Evolutionary conservation across 2,329 filamentous ascomycete species (phyloP).

Genomic region (Nigrospora sphaerica): DNA sequence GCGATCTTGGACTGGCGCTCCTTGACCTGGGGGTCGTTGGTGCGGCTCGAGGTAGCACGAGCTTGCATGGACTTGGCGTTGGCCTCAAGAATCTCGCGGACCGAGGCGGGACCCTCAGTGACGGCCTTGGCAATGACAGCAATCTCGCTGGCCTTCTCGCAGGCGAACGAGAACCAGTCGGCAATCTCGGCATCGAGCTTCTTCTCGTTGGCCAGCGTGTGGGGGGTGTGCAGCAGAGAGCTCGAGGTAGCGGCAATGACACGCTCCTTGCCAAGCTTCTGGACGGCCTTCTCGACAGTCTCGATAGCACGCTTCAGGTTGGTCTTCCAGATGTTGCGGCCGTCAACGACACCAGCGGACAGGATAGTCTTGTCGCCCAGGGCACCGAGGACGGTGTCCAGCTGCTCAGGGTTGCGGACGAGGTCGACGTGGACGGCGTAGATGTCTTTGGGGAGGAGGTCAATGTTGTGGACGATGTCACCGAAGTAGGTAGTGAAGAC

Average conservation of each 20-base stretch:
- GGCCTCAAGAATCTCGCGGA: constrained; percentile 84
- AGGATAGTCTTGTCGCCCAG: constrained; percentile 85
- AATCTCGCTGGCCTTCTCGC: constrained; percentile 88
- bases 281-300: constrained; percentile 78
- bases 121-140: constrained; percentile 94
- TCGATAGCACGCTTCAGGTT: constrained; percentile 96
- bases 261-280: constrained; percentile 92
- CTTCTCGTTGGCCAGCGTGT: constrained; percentile 98
- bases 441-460: constrained; percentile 72
- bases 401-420: constrained; percentile 96
- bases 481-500: constrained; percentile 97
- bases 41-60: constrained; percentile 85
- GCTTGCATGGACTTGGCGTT: constrained; percentile 92
- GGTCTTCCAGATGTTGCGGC: constrained; percentile 99
- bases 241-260: constrained; percentile 95
- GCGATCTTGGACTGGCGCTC: constrained; percentile 88
- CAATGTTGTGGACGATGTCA: constrained; percentile 98
- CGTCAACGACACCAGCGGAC: constrained; percentile 94
- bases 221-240: constrained; percentile 96
- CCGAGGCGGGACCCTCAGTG: constrained; percentile 81
- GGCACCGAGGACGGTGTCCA: constrained; percentile 74
- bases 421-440: constrained; percentile 91
- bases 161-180: constrained; percentile 98
- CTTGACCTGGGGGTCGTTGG: constrained; percentile 97
- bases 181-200: constrained; percentile 88